Conservation (phyloP, 2,329 filamentous ascomycete genomes). For the Trichoderma polysporum region DNA sequence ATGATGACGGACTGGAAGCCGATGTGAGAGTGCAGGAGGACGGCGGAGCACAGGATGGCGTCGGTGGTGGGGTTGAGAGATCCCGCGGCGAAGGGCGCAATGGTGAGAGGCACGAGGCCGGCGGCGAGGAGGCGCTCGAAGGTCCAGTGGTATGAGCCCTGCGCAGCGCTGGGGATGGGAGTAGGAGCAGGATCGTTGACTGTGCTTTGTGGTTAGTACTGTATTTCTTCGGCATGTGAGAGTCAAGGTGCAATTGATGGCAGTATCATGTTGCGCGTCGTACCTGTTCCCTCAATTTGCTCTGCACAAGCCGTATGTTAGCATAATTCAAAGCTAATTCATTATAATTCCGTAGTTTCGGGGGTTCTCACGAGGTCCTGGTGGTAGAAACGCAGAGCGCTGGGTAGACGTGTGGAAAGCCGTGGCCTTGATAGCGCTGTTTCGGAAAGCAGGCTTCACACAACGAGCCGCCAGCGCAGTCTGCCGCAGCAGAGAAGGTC, state of each 20-base stretch:
- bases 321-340: constrained; percentile 29
- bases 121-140: constrained; percentile 85
- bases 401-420: constrained; percentile 84
- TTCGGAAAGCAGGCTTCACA: constrained; percentile 32
- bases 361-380: constrained; percentile 72
- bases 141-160: constrained; percentile 98
- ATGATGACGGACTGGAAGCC: constrained; percentile 88
- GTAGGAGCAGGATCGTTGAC: constrained; percentile 85
- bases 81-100: constrained; percentile 89
- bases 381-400: constrained; percentile 77
- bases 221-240: neutral
- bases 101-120: constrained; percentile 78
- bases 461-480: constrained; percentile 42
- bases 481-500: constrained; percentile 56
- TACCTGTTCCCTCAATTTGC: constrained; percentile 73
- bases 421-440: constrained; percentile 56
- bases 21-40: constrained; percentile 92
- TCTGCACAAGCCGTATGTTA: constrained; percentile 55
- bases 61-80: constrained; percentile 88
- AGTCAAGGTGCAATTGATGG: neutral
- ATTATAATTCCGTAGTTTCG: neutral
- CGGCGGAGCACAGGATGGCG: constrained; percentile 75
- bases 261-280: constrained; percentile 25
- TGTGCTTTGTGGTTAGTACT: constrained; percentile 32
- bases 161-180: constrained; percentile 68